These are phyloP conservation scores for Paspalum notatum DNA, from an alignment of 176 grass and related monocot species.

Conservation along the genomic window DNA sequence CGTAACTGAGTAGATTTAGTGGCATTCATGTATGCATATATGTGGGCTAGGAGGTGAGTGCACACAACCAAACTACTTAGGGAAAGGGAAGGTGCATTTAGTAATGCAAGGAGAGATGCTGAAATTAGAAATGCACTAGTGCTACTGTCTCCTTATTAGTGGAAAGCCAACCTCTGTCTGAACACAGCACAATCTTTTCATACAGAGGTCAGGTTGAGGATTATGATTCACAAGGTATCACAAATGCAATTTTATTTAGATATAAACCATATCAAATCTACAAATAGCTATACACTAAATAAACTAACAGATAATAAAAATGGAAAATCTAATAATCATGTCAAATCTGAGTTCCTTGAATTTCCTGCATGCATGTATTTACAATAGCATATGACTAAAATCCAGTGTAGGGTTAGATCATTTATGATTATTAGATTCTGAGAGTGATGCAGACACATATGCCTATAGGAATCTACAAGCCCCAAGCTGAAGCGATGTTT, in stretches of 20 bases:
- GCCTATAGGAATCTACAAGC: neutral
- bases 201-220: neutral
- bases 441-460: neutral
- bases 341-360: conserved; percentile 18
- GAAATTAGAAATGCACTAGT: conserved; percentile 1
- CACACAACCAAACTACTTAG: neutral
- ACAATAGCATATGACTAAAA: neutral
- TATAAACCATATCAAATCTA: neutral
- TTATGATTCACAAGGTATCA: conserved; percentile 8
- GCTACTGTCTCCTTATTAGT: conserved; percentile 7
- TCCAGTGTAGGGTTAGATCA: neutral
- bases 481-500: conserved; percentile 30
- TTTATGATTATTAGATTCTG: conserved; percentile 12
- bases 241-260: neutral
- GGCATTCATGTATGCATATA: neutral
- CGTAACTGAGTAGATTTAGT: neutral
- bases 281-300: too few relatives aligned
- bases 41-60: neutral
- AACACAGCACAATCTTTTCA: neutral
- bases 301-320: neutral
- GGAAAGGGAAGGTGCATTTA: neutral
- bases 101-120: neutral
- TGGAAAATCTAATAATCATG: neutral
- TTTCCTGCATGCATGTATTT: neutral
- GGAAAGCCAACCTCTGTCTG: conserved; percentile 23